phyloP scores from a whole-genome alignment of 257 asterid species.

The Ilex aquifolium region DNA sequence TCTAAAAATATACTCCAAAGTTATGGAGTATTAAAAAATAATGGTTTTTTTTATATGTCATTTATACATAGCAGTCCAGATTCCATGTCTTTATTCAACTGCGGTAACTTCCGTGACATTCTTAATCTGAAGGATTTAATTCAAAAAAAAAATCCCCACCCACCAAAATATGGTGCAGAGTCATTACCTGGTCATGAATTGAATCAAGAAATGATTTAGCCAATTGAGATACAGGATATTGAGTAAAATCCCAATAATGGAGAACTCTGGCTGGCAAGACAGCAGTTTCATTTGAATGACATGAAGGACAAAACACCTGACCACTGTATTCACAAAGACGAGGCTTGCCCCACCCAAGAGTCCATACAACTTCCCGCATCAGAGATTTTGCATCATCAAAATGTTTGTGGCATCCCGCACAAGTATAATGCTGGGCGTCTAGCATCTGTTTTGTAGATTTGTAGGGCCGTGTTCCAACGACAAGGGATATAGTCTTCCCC shows the following conservation, averaged over 20 bases:
- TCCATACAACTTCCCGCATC: slow-evolving; percentile 56
- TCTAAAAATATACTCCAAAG: not conserved
- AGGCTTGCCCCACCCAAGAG: slow-evolving; percentile 95
- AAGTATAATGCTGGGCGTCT: slow-evolving; percentile 73
- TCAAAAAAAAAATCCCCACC: not conserved
- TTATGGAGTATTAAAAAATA: too few relatives aligned
- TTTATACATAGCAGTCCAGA: too few relatives aligned
- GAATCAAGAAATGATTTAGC: slow-evolving; percentile 91
- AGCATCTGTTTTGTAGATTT: slow-evolving; percentile 71
- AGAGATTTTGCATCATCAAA: slow-evolving; percentile 69
- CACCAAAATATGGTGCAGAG: not conserved
- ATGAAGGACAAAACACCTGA: slow-evolving; percentile 79
- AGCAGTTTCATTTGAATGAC: slow-evolving; percentile 82
- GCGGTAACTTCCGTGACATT: not conserved
- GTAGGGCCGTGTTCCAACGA: slow-evolving; percentile 48
- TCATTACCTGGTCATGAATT: slow-evolving; percentile 68
- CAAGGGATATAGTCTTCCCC: slow-evolving; percentile 82
- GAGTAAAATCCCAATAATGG: slow-evolving; percentile 86
- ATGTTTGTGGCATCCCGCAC: slow-evolving; percentile 82
- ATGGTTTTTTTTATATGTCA: too few relatives aligned
- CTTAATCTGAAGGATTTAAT: not conserved
- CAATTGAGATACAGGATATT: slow-evolving; percentile 78
- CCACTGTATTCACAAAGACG: slow-evolving; percentile 90
- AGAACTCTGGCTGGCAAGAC: slow-evolving; percentile 87
- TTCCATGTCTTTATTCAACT: too few relatives aligned